Evolutionary conservation across 2,329 filamentous ascomycete species (phyloP).

Genomic region (Aspergillus thermomutatus): DNA sequence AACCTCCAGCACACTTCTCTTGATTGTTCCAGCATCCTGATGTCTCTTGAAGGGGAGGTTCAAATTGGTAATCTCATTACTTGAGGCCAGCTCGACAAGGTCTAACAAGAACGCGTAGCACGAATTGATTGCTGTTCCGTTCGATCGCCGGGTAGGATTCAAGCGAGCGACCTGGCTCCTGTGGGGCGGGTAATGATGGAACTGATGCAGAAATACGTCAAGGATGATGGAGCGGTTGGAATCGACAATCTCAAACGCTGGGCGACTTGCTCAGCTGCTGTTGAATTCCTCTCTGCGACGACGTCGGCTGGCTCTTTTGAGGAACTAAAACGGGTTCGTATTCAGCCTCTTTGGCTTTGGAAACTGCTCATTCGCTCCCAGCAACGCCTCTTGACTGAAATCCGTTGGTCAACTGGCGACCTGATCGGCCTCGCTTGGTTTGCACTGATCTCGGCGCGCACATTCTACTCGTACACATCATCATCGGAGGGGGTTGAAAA

Average conservation of each 20-base stretch:
- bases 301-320: constrained; percentile 14
- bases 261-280: constrained; percentile 2
- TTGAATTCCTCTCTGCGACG: constrained; percentile 6
- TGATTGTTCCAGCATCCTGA: constrained; percentile 22
- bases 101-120: too few relatives aligned
- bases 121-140: too few relatives aligned
- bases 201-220: constrained; percentile 32
- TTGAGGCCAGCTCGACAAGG: not conserved
- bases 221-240: constrained; percentile 29
- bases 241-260: constrained; percentile 22
- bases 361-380: constrained; percentile 7
- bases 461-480: constrained; percentile 6
- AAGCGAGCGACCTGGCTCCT: constrained; percentile 19
- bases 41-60: constrained; percentile 18
- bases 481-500: too few relatives aligned
- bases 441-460: constrained; percentile 17
- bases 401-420: constrained; percentile 9
- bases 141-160: not conserved
- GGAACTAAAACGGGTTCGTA: constrained; percentile 13
- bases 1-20: constrained; percentile 7
- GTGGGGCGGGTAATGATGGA: constrained; percentile 23
- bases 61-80: constrained; percentile 19
- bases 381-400: constrained; percentile 16
- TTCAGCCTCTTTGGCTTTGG: not conserved
- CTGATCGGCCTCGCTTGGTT: constrained; percentile 17